Conservation (phyloP, 441 rosid species). For the Breynia disticha region DNA sequence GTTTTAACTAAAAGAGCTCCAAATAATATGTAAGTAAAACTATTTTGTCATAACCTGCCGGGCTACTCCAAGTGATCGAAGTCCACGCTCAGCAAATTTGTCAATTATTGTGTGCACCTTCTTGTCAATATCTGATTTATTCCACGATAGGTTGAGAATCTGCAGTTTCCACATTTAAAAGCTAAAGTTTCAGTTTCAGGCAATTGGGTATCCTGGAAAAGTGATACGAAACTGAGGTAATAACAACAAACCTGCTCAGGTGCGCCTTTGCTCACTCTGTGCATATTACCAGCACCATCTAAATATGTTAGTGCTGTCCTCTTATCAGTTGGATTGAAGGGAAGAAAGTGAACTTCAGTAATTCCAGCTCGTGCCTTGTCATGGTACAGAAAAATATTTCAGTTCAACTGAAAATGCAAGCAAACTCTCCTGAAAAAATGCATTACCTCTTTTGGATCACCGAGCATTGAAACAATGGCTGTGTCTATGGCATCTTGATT, state of each 20-base stretch:
- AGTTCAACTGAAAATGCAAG: constrained; percentile 1
- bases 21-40: not conserved
- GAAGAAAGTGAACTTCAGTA: constrained; percentile 84
- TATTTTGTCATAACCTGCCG: constrained; percentile 15
- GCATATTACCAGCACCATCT: constrained; percentile 68
- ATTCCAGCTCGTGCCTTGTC: constrained; percentile 78
- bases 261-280: constrained; percentile 93
- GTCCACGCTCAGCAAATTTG: constrained; percentile 88
- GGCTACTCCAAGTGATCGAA: constrained; percentile 63
- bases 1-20: not conserved
- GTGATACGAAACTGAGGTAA: constrained; percentile 1
- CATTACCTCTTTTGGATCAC: constrained; percentile 65
- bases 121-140: constrained; percentile 52
- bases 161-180: constrained; percentile 15
- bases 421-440: not conserved
- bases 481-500: constrained; percentile 78
- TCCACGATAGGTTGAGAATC: constrained; percentile 63
- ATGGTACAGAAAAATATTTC: constrained; percentile 4
- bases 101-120: constrained; percentile 63
- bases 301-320: constrained; percentile 89
- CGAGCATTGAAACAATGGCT: constrained; percentile 63
- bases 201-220: not conserved
- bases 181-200: not conserved
- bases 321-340: constrained; percentile 92
- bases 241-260: constrained; percentile 68